Evolutionary conservation across 257 asterid species (phyloP).

Genomic region (Cinchona pubescens): DNA sequence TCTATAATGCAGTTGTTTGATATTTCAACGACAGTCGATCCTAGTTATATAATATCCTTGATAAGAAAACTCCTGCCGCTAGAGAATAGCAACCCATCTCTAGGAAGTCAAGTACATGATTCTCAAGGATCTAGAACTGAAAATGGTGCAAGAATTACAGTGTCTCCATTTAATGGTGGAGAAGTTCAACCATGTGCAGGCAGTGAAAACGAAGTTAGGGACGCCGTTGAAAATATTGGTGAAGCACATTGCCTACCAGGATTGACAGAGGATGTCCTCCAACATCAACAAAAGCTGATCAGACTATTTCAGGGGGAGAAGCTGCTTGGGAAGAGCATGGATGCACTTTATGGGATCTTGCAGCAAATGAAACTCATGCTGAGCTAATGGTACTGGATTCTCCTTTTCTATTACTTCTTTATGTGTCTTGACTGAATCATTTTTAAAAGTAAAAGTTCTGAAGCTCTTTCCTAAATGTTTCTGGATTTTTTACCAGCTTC

Average conservation of each 20-base stretch:
- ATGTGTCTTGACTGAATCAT: neutral
- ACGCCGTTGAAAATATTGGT: slow-evolving; percentile 31
- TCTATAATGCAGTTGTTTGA: slow-evolving; percentile 62
- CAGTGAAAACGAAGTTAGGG: slow-evolving; percentile 37
- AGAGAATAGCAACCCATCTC: slow-evolving; percentile 30
- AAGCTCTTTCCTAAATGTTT: neutral
- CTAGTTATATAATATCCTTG: slow-evolving; percentile 79
- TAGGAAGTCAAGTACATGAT: slow-evolving; percentile 26
- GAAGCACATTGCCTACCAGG: slow-evolving; percentile 25
- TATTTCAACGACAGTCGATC: slow-evolving; percentile 80
- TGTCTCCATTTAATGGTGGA: slow-evolving; percentile 36
- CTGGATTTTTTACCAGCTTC: neutral
- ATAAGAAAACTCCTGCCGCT: slow-evolving; percentile 82
- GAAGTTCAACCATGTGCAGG: slow-evolving; percentile 18
- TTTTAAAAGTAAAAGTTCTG: neutral
- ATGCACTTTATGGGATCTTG: slow-evolving; percentile 95
- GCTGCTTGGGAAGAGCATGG: slow-evolving; percentile 88
- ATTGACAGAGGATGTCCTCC: slow-evolving; percentile 22
- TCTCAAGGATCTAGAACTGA: slow-evolving; percentile 29
- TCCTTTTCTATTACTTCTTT: neutral
- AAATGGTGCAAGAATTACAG: slow-evolving; percentile 21
- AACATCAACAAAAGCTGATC: slow-evolving; percentile 20
- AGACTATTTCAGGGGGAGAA: slow-evolving; percentile 35
- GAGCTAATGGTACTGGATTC: slow-evolving; percentile 62
- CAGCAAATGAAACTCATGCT: slow-evolving; percentile 83